These are phyloP conservation scores for Malbranchea zuffiana DNA, from an alignment of 2,329 filamentous ascomycete species.

Conservation along the genomic window DNA sequence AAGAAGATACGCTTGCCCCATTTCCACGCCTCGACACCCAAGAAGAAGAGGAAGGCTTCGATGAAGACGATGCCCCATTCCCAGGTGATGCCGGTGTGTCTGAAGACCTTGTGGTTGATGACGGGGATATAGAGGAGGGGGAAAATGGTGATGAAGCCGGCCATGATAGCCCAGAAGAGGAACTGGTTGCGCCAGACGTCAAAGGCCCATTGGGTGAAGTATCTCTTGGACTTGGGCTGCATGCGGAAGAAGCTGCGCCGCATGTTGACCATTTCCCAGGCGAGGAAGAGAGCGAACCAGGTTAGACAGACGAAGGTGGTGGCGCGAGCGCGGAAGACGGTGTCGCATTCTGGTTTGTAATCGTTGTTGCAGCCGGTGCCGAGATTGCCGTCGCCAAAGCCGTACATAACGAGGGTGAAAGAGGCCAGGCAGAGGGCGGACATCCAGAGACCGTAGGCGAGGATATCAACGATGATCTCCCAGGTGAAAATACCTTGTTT, in stretches of 20 bases:
- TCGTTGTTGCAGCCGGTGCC: constrained; percentile 50
- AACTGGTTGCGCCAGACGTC: constrained; percentile 65
- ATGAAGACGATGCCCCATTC: constrained; percentile 61
- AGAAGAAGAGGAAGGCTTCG: constrained; percentile 50
- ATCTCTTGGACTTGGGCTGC: constrained; percentile 50
- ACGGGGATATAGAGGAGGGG: constrained; percentile 58
- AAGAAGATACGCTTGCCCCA: constrained; percentile 51
- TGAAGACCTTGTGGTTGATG: constrained; percentile 54
- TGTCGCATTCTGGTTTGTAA: constrained; percentile 46
- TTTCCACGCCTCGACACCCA: constrained; percentile 56
- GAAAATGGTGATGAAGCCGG: constrained; percentile 48
- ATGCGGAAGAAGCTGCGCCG: constrained; percentile 65
- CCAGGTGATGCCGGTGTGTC: constrained; percentile 55
- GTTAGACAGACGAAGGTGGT: constrained; percentile 65
- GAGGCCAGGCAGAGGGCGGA: constrained; percentile 54
- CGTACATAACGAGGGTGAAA: constrained; percentile 56
- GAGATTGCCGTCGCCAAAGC: constrained; percentile 49
- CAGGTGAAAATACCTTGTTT: constrained; percentile 63
- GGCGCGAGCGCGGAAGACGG: constrained; percentile 59
- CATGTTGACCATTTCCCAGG: constrained; percentile 67
- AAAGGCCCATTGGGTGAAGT: constrained; percentile 55
- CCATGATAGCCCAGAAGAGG: constrained; percentile 53
- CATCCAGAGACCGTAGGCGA: constrained; percentile 71
- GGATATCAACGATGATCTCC: constrained; percentile 67
- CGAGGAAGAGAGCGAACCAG: constrained; percentile 65